phyloP scores from a whole-genome alignment of 345 rosid genomes.

The Rubroshorea leprosula region DNA sequence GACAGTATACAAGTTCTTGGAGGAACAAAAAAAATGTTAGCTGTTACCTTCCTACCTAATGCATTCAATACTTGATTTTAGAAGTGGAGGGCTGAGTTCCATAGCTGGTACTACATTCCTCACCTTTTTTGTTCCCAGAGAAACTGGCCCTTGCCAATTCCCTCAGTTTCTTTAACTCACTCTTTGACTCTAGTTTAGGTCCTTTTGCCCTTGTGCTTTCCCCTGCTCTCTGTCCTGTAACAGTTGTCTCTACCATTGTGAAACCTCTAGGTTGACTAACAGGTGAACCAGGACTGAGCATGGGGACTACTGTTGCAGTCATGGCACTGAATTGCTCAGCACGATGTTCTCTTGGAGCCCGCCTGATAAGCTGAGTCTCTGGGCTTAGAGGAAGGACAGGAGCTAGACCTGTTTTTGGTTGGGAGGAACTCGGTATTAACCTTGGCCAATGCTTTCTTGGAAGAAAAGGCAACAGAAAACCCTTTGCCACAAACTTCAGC shows the following conservation, averaged over 20 bases:
- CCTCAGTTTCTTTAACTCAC: constrained; percentile 43
- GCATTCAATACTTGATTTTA: constrained; percentile 10
- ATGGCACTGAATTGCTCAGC: constrained; percentile 23
- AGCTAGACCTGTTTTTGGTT: constrained; percentile 28
- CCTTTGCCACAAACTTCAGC: constrained; percentile 33
- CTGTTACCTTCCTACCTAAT: neutral
- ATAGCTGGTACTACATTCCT: constrained; percentile 22
- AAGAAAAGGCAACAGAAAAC: constrained; percentile 43
- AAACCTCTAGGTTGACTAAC: constrained; percentile 9
- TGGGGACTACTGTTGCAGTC: constrained; percentile 48
- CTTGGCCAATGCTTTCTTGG: constrained; percentile 40
- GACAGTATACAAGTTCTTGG: neutral
- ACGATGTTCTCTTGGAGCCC: constrained; percentile 14
- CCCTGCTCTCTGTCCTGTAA: constrained; percentile 13
- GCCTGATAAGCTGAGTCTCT: constrained; percentile 19
- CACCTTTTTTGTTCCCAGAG: constrained; percentile 21
- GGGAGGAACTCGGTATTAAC: constrained; percentile 23
- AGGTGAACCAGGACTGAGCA: constrained; percentile 35
- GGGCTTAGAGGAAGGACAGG: constrained; percentile 29
- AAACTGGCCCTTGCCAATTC: constrained; percentile 45
- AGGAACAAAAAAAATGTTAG: neutral
- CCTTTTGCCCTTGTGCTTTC: constrained; percentile 21
- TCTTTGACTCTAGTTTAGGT: constrained; percentile 23
- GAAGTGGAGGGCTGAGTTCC: constrained; percentile 22
- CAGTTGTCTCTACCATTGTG: constrained; percentile 8